Evolutionary conservation across 345 rosid genomes (phyloP).

Genomic region (Theobroma cacao): DNA sequence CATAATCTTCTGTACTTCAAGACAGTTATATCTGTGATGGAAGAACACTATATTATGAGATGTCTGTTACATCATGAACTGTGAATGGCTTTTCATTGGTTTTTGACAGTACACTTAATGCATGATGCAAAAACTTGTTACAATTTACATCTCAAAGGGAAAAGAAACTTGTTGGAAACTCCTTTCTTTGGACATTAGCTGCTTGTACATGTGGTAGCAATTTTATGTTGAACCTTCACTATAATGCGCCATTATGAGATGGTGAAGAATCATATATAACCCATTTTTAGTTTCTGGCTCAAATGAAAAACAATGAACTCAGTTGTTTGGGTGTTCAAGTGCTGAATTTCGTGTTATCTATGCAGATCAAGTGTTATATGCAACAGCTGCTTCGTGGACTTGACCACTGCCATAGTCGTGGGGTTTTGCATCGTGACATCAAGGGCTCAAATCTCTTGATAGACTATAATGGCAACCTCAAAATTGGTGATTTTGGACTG

Average conservation of each 20-base stretch:
- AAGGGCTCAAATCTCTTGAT: slow-evolving; percentile 65
- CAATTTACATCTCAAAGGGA: not conserved
- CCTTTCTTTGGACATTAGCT: not conserved
- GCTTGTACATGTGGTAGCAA: not conserved
- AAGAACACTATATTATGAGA: not conserved
- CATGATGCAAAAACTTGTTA: not conserved
- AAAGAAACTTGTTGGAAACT: not conserved
- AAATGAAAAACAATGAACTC: not conserved
- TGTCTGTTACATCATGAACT: not conserved
- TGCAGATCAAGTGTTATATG: slow-evolving; percentile 71
- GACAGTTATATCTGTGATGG: not conserved
- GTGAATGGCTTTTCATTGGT: not conserved
- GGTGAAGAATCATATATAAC: not conserved
- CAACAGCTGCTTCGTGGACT: slow-evolving; percentile 57
- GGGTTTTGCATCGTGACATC: slow-evolving; percentile 67
- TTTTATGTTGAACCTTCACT: not conserved
- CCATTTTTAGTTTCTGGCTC: not conserved
- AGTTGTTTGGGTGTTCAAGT: not conserved
- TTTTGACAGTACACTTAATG: not conserved
- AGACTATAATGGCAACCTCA: slow-evolving; percentile 53
- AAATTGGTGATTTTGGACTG: slow-evolving; percentile 67
- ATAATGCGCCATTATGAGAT: not conserved
- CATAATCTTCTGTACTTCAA: not conserved
- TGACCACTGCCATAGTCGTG: slow-evolving; percentile 62
- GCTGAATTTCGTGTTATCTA: slow-evolving; percentile 7